Evolutionary conservation across 2,329 filamentous ascomycete species (phyloP).

Genomic region (Fusarium lyarnte): DNA sequence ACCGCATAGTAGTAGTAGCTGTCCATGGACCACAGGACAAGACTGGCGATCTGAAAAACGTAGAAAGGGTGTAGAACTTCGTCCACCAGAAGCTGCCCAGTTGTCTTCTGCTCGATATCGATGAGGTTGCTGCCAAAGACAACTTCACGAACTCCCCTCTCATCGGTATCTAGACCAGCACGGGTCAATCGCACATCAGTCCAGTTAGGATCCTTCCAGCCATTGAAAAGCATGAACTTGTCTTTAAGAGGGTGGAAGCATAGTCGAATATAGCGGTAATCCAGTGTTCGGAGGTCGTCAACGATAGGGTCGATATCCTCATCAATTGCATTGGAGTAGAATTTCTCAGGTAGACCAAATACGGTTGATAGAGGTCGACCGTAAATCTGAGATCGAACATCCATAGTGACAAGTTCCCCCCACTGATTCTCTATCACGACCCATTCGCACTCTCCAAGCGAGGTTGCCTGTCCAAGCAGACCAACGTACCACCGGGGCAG

Average conservation of each 20-base stretch:
- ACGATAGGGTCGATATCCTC: slow-evolving; percentile 79
- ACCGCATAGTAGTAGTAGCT: slow-evolving; percentile 97
- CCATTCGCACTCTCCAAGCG: slow-evolving; percentile 84
- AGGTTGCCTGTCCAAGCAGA: slow-evolving; percentile 73
- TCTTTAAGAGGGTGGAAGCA: slow-evolving; percentile 90
- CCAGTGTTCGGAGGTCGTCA: slow-evolving; percentile 77
- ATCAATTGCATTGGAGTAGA: slow-evolving; percentile 62
- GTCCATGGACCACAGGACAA: slow-evolving; percentile 93
- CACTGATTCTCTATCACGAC: slow-evolving; percentile 98
- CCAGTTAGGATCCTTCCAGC: slow-evolving; percentile 96
- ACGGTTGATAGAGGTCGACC: slow-evolving; percentile 67
- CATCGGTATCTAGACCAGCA: slow-evolving; percentile 85
- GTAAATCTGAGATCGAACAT: slow-evolving; percentile 66
- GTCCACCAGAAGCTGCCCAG: slow-evolving; percentile 84
- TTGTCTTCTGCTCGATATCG: slow-evolving; percentile 90
- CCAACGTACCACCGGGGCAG: slow-evolving; percentile 86
- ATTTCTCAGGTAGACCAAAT: slow-evolving; percentile 74
- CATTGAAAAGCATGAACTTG: slow-evolving; percentile 85
- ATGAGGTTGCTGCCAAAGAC: slow-evolving; percentile 93
- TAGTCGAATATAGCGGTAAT: slow-evolving; percentile 95
- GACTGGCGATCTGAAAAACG: slow-evolving; percentile 94
- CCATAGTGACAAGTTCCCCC: slow-evolving; percentile 86
- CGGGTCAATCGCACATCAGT: slow-evolving; percentile 79
- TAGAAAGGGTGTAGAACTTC: slow-evolving; percentile 99
- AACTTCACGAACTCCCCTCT: slow-evolving; percentile 81